Percentiles rank a stretch among this genome's conserved stretches.
These are phyloP conservation scores for Kodamaea alishanica DNA, from an alignment of 1,139 yeast genomes.

Conservation along the genomic window DNA sequence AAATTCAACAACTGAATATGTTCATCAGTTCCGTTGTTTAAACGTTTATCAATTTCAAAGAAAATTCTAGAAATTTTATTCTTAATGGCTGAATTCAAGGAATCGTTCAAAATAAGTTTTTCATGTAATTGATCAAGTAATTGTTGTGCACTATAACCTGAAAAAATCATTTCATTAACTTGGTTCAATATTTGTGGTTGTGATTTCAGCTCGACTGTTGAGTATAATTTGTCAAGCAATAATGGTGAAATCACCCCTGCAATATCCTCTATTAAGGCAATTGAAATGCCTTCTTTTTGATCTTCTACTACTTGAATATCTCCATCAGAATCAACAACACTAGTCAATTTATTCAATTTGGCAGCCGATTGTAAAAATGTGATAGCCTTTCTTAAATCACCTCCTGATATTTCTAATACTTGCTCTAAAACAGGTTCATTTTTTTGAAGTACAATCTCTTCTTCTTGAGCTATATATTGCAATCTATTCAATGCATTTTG, in stretches of 20 bases:
- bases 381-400: constrained; percentile 91
- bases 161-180: constrained; percentile 55
- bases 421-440: constrained; percentile 50
- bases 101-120: constrained; percentile 55
- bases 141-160: constrained; percentile 88
- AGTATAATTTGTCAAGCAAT: constrained; percentile 43
- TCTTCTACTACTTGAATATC: constrained; percentile 28
- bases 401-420: constrained; percentile 67
- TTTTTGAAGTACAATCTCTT: constrained; percentile 45
- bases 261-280: constrained; percentile 57
- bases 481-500: constrained; percentile 67
- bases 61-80: constrained; percentile 60
- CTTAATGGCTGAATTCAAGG: constrained; percentile 53
- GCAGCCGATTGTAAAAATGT: constrained; percentile 88
- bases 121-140: constrained; percentile 80
- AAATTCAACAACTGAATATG: constrained; percentile 77
- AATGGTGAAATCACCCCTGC: constrained; percentile 80
- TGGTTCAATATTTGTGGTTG: constrained; percentile 35
- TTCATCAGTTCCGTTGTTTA: constrained; percentile 89
- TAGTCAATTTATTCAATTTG: constrained; percentile 44
- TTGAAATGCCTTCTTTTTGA: constrained; percentile 31
- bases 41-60: constrained; percentile 70
- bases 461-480: constrained; percentile 53
- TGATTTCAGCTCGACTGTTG: constrained; percentile 37
- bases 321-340: constrained; percentile 13